Percentiles rank a stretch among this genome's conserved stretches.
Evolutionary conservation across 2,329 filamentous ascomycete species (phyloP).

Genomic region (Microcyclospora tardicrescens): DNA sequence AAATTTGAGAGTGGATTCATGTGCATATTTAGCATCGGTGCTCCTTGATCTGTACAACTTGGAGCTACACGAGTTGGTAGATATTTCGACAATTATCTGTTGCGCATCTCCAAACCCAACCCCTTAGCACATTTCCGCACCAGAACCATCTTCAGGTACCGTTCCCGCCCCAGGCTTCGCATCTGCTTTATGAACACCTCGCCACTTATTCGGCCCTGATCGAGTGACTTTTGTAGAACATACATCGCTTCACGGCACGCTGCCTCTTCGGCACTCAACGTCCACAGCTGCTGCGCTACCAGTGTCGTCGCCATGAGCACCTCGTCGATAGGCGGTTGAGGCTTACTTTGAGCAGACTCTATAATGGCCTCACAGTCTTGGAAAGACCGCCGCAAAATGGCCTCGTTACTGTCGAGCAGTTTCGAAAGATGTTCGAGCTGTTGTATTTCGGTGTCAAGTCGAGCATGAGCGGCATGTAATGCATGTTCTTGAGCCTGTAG

Average conservation of each 20-base stretch:
- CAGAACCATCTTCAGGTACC: conserved; percentile 72
- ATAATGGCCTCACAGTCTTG: conserved; percentile 68
- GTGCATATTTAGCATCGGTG: too few species aligned
- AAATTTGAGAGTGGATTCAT: too few species aligned
- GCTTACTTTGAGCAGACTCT: conserved; percentile 53
- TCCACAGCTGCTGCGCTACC: conserved; percentile 85
- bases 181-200: conserved; percentile 66
- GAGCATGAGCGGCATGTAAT: conserved; percentile 55
- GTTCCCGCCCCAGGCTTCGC: conserved; percentile 60
- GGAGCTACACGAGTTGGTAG: too few species aligned
- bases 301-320: conserved; percentile 87
- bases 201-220: conserved; percentile 56
- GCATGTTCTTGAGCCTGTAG: conserved; percentile 68
- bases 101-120: conserved; percentile 48
- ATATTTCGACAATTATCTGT: too few species aligned
- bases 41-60: too few species aligned
- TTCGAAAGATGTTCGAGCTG: conserved; percentile 58
- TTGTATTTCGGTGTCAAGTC: conserved; percentile 60
- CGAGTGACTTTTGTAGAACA: conserved; percentile 61
- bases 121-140: conserved; percentile 64
- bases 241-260: conserved; percentile 80
- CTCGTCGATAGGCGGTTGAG: conserved; percentile 70
- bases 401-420: conserved; percentile 62
- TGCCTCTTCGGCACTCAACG: conserved; percentile 74
- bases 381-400: conserved; percentile 64